Conservation (phyloP, 225 moss, liverwort and hornwort genomes). For the Physcomitrium patens region DNA sequence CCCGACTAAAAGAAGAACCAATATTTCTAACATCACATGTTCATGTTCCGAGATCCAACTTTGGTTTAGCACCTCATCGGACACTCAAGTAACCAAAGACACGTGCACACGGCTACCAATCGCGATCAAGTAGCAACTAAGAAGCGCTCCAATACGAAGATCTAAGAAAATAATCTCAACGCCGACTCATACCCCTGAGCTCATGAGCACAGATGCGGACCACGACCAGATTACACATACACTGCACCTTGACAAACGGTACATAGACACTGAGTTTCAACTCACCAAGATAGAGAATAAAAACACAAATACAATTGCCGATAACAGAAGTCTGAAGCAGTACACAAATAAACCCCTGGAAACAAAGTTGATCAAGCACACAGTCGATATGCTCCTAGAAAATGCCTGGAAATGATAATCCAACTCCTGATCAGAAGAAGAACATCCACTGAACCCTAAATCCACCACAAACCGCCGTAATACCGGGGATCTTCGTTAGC, state of each 20-base stretch:
- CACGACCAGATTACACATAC: neutral
- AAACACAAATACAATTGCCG: neutral
- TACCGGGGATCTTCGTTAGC: neutral
- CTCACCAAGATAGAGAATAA: too few species aligned
- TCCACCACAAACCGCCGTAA: slow-evolving; percentile 8
- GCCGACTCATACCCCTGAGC: neutral
- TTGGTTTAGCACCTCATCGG: neutral
- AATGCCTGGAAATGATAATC: slow-evolving; percentile 19
- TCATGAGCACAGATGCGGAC: too few species aligned
- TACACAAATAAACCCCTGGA: neutral
- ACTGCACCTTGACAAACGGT: neutral
- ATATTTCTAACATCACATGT: neutral
- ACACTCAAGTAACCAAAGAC: neutral
- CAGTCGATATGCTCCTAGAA: slow-evolving; percentile 18
- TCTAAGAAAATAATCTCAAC: neutral
- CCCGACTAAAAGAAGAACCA: neutral
- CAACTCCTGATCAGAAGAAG: neutral
- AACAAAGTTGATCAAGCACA: neutral
- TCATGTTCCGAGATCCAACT: slow-evolving; percentile 6
- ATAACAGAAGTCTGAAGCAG: neutral
- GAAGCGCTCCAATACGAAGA: slow-evolving; percentile 4
- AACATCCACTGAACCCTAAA: slow-evolving; percentile 30
- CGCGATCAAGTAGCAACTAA: neutral
- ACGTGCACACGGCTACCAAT: neutral
- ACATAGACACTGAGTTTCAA: neutral